Percentiles rank a stretch among this genome's conserved stretches.
Evolutionary conservation across 2,329 filamentous ascomycete genomes (phyloP).

Genomic region (Exophiala viscosa): DNA sequence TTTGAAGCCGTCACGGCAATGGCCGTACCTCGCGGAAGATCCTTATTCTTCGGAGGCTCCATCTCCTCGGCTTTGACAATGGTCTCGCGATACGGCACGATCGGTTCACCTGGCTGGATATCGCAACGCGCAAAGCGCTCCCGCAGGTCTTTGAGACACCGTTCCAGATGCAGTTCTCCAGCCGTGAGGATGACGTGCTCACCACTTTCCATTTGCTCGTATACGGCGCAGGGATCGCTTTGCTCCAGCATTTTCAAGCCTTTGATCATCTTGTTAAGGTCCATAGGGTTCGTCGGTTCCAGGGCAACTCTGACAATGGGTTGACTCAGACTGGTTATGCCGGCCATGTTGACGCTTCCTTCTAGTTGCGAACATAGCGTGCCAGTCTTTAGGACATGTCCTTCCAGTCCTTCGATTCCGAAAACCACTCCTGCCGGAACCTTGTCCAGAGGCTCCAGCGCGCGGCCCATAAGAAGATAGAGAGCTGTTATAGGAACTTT

Average conservation of each 20-base stretch:
- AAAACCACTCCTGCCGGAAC: conserved; percentile 95
- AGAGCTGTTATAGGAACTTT: conserved; percentile 82
- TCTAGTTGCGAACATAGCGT: conserved; percentile 85
- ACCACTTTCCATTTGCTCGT: conserved; percentile 86
- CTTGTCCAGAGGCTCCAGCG: conserved; percentile 73
- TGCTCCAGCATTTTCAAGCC: conserved; percentile 85
- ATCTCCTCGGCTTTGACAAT: conserved; percentile 87
- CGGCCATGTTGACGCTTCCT: conserved; percentile 85
- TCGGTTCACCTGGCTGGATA: conserved; percentile 87
- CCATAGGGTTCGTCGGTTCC: conserved; percentile 85
- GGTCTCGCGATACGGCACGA: conserved; percentile 92
- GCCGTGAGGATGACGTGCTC: conserved; percentile 95
- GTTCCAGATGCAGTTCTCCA: conserved; percentile 88
- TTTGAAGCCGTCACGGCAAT: conserved; percentile 76
- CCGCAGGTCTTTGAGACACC: conserved; percentile 86
- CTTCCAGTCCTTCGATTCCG: conserved; percentile 87
- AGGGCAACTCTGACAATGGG: conserved; percentile 94
- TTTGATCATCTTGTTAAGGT: conserved; percentile 91
- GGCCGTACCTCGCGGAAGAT: conserved; percentile 78
- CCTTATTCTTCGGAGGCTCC: conserved; percentile 79
- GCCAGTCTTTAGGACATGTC: conserved; percentile 90
- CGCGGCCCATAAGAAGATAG: conserved; percentile 93
- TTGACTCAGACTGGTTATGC: conserved; percentile 72
- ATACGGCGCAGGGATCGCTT: conserved; percentile 92
- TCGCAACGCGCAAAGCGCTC: conserved; percentile 93